phyloP scores from a whole-genome alignment of 331 rosid species.

The Phaseolus coccineus region DNA sequence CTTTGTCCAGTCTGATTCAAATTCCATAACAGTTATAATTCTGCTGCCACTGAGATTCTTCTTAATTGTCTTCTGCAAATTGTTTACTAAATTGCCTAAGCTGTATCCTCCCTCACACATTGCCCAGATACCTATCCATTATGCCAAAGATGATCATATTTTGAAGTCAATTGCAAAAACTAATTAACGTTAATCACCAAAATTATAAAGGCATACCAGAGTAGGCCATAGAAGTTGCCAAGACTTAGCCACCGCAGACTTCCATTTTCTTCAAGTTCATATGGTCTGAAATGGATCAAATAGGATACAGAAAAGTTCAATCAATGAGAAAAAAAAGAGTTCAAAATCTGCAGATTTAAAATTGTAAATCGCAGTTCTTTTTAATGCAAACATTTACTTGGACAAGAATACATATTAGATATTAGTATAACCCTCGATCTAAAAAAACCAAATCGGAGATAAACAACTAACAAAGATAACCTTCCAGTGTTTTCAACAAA shows the following conservation, averaged over 20 bases:
- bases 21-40: conserved; percentile 77
- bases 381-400: conserved; percentile 7
- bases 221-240: conserved; percentile 69
- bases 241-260: conserved; percentile 77
- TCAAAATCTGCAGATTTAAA: conserved; percentile 28
- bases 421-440: neutral
- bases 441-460: conserved; percentile 3
- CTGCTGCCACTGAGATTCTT: conserved; percentile 53
- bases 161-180: conserved; percentile 1
- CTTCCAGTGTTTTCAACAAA: conserved; percentile 2
- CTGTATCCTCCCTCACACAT: conserved; percentile 65
- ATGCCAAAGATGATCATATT: conserved; percentile 30
- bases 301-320: conserved; percentile 19
- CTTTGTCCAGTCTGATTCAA: conserved; percentile 77
- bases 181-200: conserved; percentile 15
- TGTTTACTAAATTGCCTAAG: conserved; percentile 48
- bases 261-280: conserved; percentile 67
- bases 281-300: conserved; percentile 45
- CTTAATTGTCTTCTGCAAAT: conserved; percentile 40
- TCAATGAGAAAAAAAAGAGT: neutral
- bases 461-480: conserved; percentile 14
- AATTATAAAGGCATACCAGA: conserved; percentile 48
- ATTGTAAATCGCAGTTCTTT: neutral
- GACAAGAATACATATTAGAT: neutral
- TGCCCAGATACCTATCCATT: conserved; percentile 62